Evolutionary conservation across 1,284 basidiomycete species (phyloP).

Genomic region (Erythrobasidium hasegawianum): DNA sequence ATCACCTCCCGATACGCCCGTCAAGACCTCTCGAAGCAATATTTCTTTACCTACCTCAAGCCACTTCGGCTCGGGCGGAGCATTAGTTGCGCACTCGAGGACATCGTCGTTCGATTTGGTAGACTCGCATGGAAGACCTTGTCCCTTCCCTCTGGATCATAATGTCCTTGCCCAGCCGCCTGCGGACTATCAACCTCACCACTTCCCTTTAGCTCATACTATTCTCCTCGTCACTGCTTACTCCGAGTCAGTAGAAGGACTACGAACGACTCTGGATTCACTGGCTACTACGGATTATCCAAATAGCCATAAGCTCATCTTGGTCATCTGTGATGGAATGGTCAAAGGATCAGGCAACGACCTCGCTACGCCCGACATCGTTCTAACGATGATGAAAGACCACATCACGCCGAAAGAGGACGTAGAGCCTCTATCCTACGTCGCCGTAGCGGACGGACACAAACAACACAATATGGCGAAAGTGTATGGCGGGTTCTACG

Average conservation of each 20-base stretch:
- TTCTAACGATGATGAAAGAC: constrained; percentile 96
- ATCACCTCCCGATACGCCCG: constrained; percentile 72
- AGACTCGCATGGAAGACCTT: constrained; percentile 48
- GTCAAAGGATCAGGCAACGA: constrained; percentile 90
- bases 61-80: neutral
- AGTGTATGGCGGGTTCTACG: constrained; percentile 96
- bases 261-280: constrained; percentile 94
- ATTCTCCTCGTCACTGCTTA: constrained; percentile 98
- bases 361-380: constrained; percentile 88
- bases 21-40: constrained; percentile 74
- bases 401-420: constrained; percentile 74
- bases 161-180: constrained; percentile 91
- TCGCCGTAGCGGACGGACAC: constrained; percentile 97
- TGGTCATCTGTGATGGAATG: constrained; percentile 97
- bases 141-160: constrained; percentile 80
- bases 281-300: constrained; percentile 98
- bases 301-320: constrained; percentile 92
- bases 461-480: constrained; percentile 99
- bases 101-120: constrained; percentile 23
- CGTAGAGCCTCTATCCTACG: constrained; percentile 92
- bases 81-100: constrained; percentile 11
- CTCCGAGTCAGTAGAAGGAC: constrained; percentile 92
- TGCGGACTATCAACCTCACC: constrained; percentile 87
- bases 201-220: constrained; percentile 88
- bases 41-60: constrained; percentile 59